Evolutionary conservation across 208 protist species (phyloP), one percentile per base, ranked within the genome.

Genomic region (Trypanosoma brucei): DNA sequence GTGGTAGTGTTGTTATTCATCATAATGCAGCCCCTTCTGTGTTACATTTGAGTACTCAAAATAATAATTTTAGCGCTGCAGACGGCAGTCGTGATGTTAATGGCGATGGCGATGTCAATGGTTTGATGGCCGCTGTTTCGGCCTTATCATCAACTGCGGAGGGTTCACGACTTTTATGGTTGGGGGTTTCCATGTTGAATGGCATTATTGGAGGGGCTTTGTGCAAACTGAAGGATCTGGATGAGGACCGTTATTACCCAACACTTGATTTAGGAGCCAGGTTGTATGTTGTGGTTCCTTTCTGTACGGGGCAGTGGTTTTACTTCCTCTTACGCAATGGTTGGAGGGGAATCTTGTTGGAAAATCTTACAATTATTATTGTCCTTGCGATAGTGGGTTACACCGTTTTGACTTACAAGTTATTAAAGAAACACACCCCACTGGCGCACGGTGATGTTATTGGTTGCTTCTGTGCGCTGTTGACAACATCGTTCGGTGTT

Each of bases 271-370:
- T 81, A 38, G 81, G 81, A 0, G 82, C 88, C 30, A 72, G 86
- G 7, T 72, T 91, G 51, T 94, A 90, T 72, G 84, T 94, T 69
- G 77, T 90, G 33, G 76, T 94, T 14, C 88, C 88, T 1, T 90
- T 94, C 67, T 91, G 82, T 68, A 90, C 82, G 0, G 88, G 88
- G 0, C 88, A 90, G 76, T 94, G 88, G 88, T 84, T 91, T n/a
- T 40, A 76, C 6, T 91, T 94, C 63, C 85, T 94, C 38, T 4
- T 89, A 3, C 57, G 73, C n/a, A 74, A 94, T 68, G 84, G 88
- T 37, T 91, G 84, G 84, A 55, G 76, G 2, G 88, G 88, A 14
- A 81, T 94, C 50, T 48, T 94, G 42, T 50, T 90, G 5, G 79
- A 91, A 73, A 94, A 91, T 62, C 65, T 83, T 9, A 80, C 83